Base-by-base conservation (phyloP, 2,329 filamentous ascomycete species). In the Hypoxylon sp. region DNA sequence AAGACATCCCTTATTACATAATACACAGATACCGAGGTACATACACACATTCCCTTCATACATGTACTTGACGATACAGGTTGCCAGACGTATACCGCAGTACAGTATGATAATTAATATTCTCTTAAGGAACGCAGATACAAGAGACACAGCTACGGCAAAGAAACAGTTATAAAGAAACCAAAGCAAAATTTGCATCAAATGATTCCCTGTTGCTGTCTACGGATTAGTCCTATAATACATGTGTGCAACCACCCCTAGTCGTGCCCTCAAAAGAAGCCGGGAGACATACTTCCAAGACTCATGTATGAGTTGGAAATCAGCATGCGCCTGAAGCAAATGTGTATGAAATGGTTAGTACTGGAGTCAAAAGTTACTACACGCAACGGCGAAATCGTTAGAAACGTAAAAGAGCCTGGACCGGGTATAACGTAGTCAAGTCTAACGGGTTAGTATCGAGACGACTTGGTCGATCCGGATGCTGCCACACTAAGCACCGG, bases 401-500 rank as follows among this genome's bases (percentile, higher is more conserved):
- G 64, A 11, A 64, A 36, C 30, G 25, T 23, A 19, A 23, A 30
- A 30, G 49, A 17, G 34, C 36, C 58, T 50, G 61, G 65, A 57
- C 59, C 43, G 28, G n/a, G 60, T 64, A 66, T 43, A 21, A 48
- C 38, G n/a, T 21, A 25, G 25, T 36, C 28, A 59, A 41, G 38
- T 46, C 48, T 48, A 28, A 25, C 13, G 41, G 14, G 68, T 76
- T 75, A 75, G 74, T 75, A 75, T 69, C 62, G 50, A 65, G 43
- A 70, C 34, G 57, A 19, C 45, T 46, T 50, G 50, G 58, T 65
- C 57, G 59, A 51, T 67, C 62, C 34, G 60, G 25, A 46, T 61
- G 65, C 63, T 46, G 17, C 50, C 63, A 72, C 71, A 58, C 74
- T 78, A 86, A 70, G 83, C 83, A 73, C 83, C 83, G 64, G 83